phyloP scores from a whole-genome alignment of 441 rosid species.

The Adansonia rubrostipa region DNA sequence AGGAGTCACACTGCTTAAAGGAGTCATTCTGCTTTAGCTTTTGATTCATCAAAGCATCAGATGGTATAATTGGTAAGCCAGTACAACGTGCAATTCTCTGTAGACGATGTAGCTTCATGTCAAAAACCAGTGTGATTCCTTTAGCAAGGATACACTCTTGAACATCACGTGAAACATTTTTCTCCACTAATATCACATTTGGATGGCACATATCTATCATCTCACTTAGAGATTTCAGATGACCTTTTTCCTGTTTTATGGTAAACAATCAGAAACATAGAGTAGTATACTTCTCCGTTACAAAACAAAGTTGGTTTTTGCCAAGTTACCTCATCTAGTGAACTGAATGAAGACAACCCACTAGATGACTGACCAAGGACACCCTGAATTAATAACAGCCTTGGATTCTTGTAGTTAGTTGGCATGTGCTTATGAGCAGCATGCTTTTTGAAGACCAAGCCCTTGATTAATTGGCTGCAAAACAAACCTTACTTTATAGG shows the following conservation, averaged over 20 bases:
- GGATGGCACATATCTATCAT: constrained; percentile 71
- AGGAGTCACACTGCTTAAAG: constrained; percentile 74
- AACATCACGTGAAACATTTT: constrained; percentile 81
- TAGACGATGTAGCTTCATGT: constrained; percentile 93
- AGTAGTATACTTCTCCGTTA: constrained; percentile 8
- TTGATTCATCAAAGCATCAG: constrained; percentile 56
- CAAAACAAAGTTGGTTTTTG: constrained; percentile 9
- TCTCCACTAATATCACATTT: constrained; percentile 90
- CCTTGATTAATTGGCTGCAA: constrained; percentile 84
- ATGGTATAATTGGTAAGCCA: constrained; percentile 69
- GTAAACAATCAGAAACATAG: constrained; percentile 32
- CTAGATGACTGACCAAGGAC: constrained; percentile 74
- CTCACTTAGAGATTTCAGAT: constrained; percentile 62
- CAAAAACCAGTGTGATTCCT: constrained; percentile 83
- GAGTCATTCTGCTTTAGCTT: constrained; percentile 81
- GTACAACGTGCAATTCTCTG: constrained; percentile 88
- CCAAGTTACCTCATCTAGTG: constrained; percentile 70
- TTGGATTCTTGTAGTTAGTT: constrained; percentile 74
- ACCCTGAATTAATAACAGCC: constrained; percentile 73
- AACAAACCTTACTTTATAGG: not conserved
- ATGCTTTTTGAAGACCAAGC: constrained; percentile 91
- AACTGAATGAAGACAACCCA: constrained; percentile 72
- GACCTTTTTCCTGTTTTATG: constrained; percentile 63
- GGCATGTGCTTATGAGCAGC: constrained; percentile 99
- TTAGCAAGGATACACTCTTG: constrained; percentile 73